These are phyloP conservation scores for Alopecurus myosuroides DNA, from an alignment of 176 grass and related monocot species.

Conservation along the genomic window DNA sequence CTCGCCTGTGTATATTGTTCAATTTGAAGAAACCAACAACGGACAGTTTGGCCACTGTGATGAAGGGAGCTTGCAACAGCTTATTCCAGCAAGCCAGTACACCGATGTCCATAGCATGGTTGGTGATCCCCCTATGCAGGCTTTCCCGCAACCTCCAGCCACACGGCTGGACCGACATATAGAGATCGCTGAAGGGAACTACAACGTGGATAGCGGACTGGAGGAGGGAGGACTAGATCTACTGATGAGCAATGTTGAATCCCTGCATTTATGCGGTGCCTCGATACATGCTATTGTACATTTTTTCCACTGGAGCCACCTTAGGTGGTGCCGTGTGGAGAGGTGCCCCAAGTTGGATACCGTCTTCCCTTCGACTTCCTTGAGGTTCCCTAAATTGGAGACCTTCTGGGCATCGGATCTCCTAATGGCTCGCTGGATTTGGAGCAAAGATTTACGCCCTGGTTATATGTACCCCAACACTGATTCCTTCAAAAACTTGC, in stretches of 20 bases:
- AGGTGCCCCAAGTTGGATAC: background rate
- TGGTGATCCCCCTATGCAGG: background rate
- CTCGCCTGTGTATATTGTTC: background rate
- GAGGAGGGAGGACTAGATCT: fast-evolving
- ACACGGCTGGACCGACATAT: background rate
- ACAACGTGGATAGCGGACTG: background rate
- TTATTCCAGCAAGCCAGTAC: background rate
- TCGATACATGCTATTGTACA: background rate
- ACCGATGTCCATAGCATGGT: background rate
- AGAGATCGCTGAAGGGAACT: background rate
- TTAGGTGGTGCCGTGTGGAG: background rate
- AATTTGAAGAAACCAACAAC: background rate
- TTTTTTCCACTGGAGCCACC: too few relatives aligned
- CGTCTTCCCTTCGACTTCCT: background rate
- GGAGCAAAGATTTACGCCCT: too few relatives aligned
- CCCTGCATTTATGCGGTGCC: background rate
- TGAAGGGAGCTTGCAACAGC: background rate
- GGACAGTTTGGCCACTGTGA: background rate
- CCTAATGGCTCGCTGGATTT: background rate
- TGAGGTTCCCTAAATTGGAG: background rate
- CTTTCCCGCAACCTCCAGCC: background rate
- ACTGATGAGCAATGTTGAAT: fast-evolving
- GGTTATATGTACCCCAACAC: too few relatives aligned
- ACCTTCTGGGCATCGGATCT: constrained; percentile 21
- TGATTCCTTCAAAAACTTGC: background rate